Conservation (phyloP, 352 stramenopile genomes). For the Phytopythium delawarense region DNA sequence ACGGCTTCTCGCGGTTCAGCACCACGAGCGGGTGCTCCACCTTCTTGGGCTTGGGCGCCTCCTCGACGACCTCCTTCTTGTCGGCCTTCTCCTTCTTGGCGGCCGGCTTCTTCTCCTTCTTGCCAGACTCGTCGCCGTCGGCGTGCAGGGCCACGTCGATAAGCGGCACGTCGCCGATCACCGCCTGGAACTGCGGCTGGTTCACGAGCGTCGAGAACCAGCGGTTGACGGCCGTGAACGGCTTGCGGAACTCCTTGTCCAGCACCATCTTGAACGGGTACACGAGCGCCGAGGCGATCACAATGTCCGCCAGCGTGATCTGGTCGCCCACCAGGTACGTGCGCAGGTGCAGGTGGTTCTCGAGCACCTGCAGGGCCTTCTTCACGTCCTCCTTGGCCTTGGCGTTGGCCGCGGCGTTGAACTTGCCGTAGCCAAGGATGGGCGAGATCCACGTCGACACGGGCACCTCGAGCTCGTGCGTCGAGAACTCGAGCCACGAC, state of each 20-base stretch:
- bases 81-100: slow-evolving; percentile 45
- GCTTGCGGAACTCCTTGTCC: slow-evolving; percentile 85
- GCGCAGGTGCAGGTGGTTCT: slow-evolving; percentile 86
- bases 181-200: slow-evolving; percentile 89
- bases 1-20: slow-evolving; percentile 83
- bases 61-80: slow-evolving; percentile 31
- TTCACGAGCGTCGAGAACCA: slow-evolving; percentile 95
- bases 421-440: slow-evolving; percentile 79
- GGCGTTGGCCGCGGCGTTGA: slow-evolving; percentile 61
- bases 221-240: slow-evolving; percentile 82
- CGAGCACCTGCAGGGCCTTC: slow-evolving; percentile 78
- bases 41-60: slow-evolving; percentile 68
- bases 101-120: slow-evolving; percentile 23
- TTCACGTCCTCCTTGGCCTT: slow-evolving; percentile 91
- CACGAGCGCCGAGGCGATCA: slow-evolving; percentile 81
- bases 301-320: slow-evolving; percentile 94
- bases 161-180: slow-evolving; percentile 89
- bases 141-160: slow-evolving; percentile 66
- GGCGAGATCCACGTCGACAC: slow-evolving; percentile 87
- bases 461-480: slow-evolving; percentile 90
- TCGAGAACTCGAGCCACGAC: slow-evolving; percentile 92
- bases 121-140: slow-evolving; percentile 47
- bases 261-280: slow-evolving; percentile 95
- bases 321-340: slow-evolving; percentile 92
- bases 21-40: slow-evolving; percentile 83